Base-by-base conservation (phyloP, 805 yeast genomes). In the Millerozyma acaciae region DNA sequence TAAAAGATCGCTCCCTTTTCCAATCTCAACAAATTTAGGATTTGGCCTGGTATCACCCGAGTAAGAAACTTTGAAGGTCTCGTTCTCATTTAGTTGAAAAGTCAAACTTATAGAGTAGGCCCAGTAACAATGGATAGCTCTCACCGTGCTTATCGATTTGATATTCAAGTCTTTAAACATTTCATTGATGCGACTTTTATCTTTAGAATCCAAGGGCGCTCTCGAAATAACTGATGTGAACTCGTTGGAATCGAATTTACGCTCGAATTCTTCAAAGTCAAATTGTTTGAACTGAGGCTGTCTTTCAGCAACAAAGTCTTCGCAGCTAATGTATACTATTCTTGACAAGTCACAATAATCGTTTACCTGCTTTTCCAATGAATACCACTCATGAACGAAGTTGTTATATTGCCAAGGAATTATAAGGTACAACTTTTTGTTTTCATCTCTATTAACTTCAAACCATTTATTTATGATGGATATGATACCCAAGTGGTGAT, bases 31-130 rank as follows among this genome's bases (percentile, higher is more conserved):
- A 57, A 88, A 88, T 30, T 54, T 60, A 3, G 61, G 50, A 42
- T 78, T 80, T 1, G 98, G 98, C 47, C 97, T 75, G 0, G 97
- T 86, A 53, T 93, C 99, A 8, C 98, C 98, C 2, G 96, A 87
- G 53, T 85, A 93, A 1, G 96, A 81, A 1, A 89, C 66, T 45
- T 76, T 82, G 64, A 87, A 87, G 0, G 50, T 38, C 12, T 55
- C 59, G 1, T 43, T 34, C 3, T 39, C 42, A 38, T 55, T 57
- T 34, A 82, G 73, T 2, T 69, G 52, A 8, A 89, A 65, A 0
- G 76, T 55, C 26, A 79, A 73, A 12, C 84, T 76, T 8, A 60
- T 60, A 3, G 70, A 65, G 54, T 88, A 90, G 0, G 97, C 76
- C 76, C 80, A 76, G 16, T 75, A 76, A 55, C 97, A 88, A 54